Base-by-base conservation (phyloP, 306 rosid genomes). In the Prunus fruticosa region DNA sequence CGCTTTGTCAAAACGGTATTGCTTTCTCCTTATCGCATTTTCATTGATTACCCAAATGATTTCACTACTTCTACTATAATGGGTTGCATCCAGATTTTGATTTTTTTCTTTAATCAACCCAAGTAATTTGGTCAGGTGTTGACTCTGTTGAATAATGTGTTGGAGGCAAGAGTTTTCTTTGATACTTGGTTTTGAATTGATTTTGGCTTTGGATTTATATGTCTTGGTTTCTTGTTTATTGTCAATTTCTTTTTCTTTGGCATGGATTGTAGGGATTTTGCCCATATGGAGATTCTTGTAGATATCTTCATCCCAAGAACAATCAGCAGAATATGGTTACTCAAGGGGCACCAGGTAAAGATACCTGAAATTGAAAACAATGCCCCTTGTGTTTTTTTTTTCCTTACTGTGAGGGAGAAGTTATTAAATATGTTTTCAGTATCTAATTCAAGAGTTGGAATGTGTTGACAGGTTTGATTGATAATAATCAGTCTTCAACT, bases 281-380 rank as follows among this genome's bases (percentile, higher is more conserved):
- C 83, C 88, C 81, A 45, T 89, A 84, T 27, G 97, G 89, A 18
- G 86, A 93, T 74, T 85, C 97, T 46, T 93, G 97, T 80, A 89
- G 71, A 28, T 93, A 93, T 47, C 63, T 86, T 66, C 98, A 93
- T 76, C 96, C 98, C 64, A 73, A 77, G 43, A 86, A 67, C 79
- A 82, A 57, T 25, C 52, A 79, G 58, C 80, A 57, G 78, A 52
- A 47, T 82, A 74, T 71, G 45, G 75, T 57, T 68, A 41, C 65
- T 51, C 86, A 78, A 78, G 78, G 50, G n/a, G 47, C 67, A 25
- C 41, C 79, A 65, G 86, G 91, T 85, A 79, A 69, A 15, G 19
- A 19, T 65, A 43, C 28, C 57, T 18, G 14, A 64, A 67, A 52
- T 52, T 50, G 20, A 7, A 45, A 28, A 30, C 47, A 45, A 11